These are phyloP conservation scores for Fonsecaea nubica DNA, from an alignment of 2,329 filamentous ascomycete species.

Conservation along the genomic window DNA sequence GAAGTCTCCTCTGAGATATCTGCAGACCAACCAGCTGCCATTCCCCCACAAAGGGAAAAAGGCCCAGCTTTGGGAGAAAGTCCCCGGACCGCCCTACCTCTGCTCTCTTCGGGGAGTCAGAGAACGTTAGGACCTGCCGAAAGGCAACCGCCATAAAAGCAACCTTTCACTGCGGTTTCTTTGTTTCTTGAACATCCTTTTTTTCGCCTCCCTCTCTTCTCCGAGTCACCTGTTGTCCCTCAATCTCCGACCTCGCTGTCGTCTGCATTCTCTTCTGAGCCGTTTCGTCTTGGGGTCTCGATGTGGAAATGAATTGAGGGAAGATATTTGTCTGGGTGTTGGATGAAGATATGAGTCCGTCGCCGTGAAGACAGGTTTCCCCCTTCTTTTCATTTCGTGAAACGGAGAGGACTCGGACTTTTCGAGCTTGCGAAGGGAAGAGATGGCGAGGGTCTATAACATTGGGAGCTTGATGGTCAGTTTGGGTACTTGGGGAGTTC, in stretches of 20 bases:
- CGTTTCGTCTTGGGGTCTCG: not conserved
- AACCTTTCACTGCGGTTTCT: conserved; percentile 74
- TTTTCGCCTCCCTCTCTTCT: conserved; percentile 60
- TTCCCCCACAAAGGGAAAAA: conserved; percentile 33
- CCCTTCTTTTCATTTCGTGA: conserved; percentile 17
- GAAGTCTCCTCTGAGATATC: conserved; percentile 29
- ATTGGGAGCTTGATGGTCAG: conserved; percentile 25
- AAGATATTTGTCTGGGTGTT: conserved; percentile 44
- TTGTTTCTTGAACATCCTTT: too few relatives aligned
- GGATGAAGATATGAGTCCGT: conserved; percentile 93
- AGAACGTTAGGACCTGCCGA: conserved; percentile 71
- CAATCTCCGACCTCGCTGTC: conserved; percentile 54
- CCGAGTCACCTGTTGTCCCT: conserved; percentile 36
- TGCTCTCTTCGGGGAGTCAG: conserved; percentile 38
- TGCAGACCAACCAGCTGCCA: conserved; percentile 39
- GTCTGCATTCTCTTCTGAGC: conserved; percentile 57
- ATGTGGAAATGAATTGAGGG: not conserved
- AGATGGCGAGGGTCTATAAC: conserved; percentile 47
- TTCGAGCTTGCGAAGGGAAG: conserved; percentile 51
- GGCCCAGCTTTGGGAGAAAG: conserved; percentile 97
- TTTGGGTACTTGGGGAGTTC: conserved; percentile 16
- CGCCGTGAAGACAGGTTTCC: conserved; percentile 1
- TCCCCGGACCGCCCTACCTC: conserved; percentile 86
- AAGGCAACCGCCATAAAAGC: conserved; percentile 99
- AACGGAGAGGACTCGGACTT: conserved; percentile 40